Evolutionary conservation across 2,329 filamentous ascomycete genomes (phyloP), one percentile per base, ranked within the genome.

Genomic region (Drechslerella stenobrocha): DNA sequence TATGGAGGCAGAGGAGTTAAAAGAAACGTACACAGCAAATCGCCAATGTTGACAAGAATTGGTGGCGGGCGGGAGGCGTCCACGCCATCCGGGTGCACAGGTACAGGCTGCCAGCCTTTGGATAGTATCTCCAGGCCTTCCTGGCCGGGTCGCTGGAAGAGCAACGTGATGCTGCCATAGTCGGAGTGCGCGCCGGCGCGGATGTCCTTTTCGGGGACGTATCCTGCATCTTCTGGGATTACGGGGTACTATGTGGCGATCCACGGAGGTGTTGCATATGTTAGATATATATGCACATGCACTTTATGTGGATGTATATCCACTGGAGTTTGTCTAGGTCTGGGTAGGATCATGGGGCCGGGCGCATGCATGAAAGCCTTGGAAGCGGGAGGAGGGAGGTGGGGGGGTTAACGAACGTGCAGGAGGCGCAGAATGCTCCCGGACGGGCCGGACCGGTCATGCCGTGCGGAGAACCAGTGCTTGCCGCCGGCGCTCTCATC

Each of bases 111-210:
- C 88, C 86, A 84, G 47, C 72, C 53, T 46, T 69, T 75, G 73
- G 77, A 78, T 4, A 86, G 81, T 69, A 97, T 87, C 76, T 97
- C 90, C 0, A 98, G 81, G 0, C 93, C 93, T 0, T 90, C 86
- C 73, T 96, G 90, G 1, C 88, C 88, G 0, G 84, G 83, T 1
- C 91, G 83, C 71, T 93, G 90, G 80, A 98, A 97, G 8, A 97
- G 82, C 0, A 87, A 79, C 0, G 84, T 87, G 48, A 87, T 48
- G 30, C 70, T 71, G 23, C 52, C 61, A 61, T 45, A 61, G 26
- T 61, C 51, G 35, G 48, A 59, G 76, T 97, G 92, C 0, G 92
- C 90, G 60, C 92, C 93, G 4, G 92, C 92, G 24, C 92, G 86
- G 67, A 96, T 83, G 73, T 92, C 88, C 15, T 79, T 77, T 34